Percentiles rank a stretch among this genome's conserved stretches.
Evolutionary conservation across 2,329 filamentous ascomycete species (phyloP).

Genomic region (Simplicillium sp.): DNA sequence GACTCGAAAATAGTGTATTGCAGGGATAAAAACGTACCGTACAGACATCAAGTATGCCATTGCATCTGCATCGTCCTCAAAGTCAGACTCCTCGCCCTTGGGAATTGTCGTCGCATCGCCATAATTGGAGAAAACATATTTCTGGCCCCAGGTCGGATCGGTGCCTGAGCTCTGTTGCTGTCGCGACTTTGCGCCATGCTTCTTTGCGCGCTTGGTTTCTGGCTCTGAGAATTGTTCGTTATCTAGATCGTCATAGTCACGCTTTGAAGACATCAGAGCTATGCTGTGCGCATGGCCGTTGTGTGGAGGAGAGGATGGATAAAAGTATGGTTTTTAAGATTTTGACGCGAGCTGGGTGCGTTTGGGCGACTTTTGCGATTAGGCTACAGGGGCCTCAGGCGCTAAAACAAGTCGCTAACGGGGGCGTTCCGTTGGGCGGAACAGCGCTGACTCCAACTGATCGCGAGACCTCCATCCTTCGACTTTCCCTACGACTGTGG

Average conservation of each 20-base stretch:
- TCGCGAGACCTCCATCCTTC: too few species aligned
- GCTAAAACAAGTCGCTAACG: too few species aligned
- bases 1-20: neutral
- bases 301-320: too few species aligned
- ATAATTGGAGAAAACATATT: constrained; percentile 59
- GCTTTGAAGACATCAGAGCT: constrained; percentile 23
- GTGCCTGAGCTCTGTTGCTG: constrained; percentile 36
- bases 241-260: constrained; percentile 20
- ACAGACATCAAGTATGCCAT: constrained; percentile 63
- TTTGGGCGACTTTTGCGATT: too few species aligned
- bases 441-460: too few species aligned
- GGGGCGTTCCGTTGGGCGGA: too few species aligned
- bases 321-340: too few species aligned
- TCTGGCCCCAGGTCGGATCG: constrained; percentile 61
- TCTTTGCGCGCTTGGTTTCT: constrained; percentile 17
- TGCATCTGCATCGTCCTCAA: constrained; percentile 58
- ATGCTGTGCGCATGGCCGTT: neutral
- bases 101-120: constrained; percentile 36
- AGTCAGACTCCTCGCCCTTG: constrained; percentile 50
- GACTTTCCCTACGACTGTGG: too few species aligned
- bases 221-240: constrained; percentile 16
- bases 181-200: constrained; percentile 21
- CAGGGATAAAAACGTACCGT: constrained; percentile 40
- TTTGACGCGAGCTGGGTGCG: too few species aligned
- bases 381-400: too few species aligned